These are phyloP conservation scores for Yarrowia porcina DNA, from an alignment of 805 yeast genomes.

Conservation along the genomic window DNA sequence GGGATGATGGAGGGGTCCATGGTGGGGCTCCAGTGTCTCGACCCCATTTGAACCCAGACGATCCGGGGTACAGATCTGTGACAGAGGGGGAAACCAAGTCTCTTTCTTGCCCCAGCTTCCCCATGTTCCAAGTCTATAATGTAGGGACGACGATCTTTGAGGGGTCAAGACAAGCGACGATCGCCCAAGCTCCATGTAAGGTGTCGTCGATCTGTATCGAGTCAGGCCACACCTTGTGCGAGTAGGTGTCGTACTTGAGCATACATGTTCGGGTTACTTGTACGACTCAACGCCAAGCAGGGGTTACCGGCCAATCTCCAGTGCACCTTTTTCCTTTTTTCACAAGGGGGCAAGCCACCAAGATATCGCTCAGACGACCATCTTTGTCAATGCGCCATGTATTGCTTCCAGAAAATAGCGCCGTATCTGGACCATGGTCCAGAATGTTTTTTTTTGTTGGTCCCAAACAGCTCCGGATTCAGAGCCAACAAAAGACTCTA, in stretches of 20 bases:
- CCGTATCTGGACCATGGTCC: no score
- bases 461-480: neutral
- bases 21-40: neutral
- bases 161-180: conserved; percentile 10
- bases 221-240: conserved; percentile 3
- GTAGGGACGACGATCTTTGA: conserved; percentile 14
- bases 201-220: neutral
- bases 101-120: neutral
- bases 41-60: no score
- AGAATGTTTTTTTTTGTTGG: no score
- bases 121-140: neutral
- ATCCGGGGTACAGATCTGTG: neutral
- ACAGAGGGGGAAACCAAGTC: neutral
- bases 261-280: no score
- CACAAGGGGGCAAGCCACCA: no score
- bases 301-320: neutral
- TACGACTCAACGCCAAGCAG: neutral
- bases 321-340: no score
- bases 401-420: no score
- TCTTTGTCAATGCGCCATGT: no score
- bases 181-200: neutral
- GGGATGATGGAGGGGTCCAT: neutral
- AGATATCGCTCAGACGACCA: no score
- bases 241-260: neutral
- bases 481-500: neutral